A percentile compares a stretch with the other conserved stretches of the same genome.
Conservation (phyloP, 2,329 filamentous ascomycete species). For the Chrysoporthe puriensis region DNA sequence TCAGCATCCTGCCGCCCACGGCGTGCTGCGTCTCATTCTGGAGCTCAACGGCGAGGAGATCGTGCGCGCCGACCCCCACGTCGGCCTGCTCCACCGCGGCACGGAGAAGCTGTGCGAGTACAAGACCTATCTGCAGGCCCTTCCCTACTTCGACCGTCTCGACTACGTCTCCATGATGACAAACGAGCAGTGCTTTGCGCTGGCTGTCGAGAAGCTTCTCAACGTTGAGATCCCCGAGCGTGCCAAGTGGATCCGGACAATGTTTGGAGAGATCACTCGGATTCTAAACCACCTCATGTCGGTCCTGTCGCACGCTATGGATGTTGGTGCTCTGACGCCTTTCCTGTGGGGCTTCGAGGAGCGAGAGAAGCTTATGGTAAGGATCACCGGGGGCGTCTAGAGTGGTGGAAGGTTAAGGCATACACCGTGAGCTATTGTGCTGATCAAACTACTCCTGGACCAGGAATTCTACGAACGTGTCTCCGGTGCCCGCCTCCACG, state of each 20-base stretch:
- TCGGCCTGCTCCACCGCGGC: conserved; percentile 92
- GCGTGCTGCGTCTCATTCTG: conserved; percentile 94
- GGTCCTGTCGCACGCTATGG: conserved; percentile 95
- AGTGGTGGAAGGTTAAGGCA: background rate
- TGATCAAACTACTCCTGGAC: conserved; percentile 20
- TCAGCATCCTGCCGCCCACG: conserved; percentile 97
- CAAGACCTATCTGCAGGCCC: conserved; percentile 97
- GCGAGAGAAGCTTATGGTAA: conserved; percentile 98
- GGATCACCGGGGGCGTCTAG: conserved; percentile 34
- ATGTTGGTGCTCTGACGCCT: conserved; percentile 95
- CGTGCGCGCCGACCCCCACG: conserved; percentile 92
- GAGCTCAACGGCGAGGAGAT: conserved; percentile 99
- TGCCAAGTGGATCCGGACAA: conserved; percentile 93
- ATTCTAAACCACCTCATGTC: conserved; percentile 98
- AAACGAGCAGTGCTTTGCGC: conserved; percentile 95
- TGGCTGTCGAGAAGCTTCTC: conserved; percentile 96
- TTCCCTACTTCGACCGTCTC: conserved; percentile 98
- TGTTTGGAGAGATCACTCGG: conserved; percentile 95
- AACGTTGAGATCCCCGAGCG: conserved; percentile 95
- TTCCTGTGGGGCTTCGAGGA: conserved; percentile 99
- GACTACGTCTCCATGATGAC: conserved; percentile 99
- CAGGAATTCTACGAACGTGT: conserved; percentile 99
- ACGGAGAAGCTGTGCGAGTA: conserved; percentile 99
- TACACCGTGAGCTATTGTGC: background rate
- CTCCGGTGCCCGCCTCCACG: conserved; percentile 94